These are phyloP conservation scores for Venturia nashicola DNA, from an alignment of 2,329 filamentous ascomycete genomes.

Conservation along the genomic window DNA sequence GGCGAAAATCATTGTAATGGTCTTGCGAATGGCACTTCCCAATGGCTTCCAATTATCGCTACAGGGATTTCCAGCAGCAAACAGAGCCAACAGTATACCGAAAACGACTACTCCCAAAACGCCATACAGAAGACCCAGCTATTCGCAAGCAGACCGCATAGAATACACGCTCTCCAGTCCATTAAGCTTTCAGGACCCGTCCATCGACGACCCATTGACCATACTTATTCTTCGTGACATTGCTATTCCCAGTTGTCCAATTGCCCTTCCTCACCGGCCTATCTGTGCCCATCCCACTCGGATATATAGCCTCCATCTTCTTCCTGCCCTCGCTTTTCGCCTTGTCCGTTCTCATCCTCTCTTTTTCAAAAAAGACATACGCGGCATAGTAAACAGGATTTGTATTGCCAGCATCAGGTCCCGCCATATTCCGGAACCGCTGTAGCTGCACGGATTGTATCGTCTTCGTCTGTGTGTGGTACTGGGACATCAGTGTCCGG, in stretches of 20 bases:
- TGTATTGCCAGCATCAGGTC: slow-evolving; percentile 35
- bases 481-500: slow-evolving; percentile 35
- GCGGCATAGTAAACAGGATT: slow-evolving; percentile 39
- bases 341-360: slow-evolving; percentile 34
- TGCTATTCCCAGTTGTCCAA: neutral
- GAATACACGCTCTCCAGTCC: neutral
- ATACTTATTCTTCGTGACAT: neutral
- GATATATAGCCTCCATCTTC: slow-evolving; percentile 6
- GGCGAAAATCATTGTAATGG: neutral
- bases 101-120: neutral
- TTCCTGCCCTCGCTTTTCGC: slow-evolving; percentile 2
- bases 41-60: neutral
- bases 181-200: neutral
- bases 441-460: slow-evolving; percentile 34
- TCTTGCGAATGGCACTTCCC: neutral
- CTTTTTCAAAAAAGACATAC: slow-evolving; percentile 50
- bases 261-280: neutral
- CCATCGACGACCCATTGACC: neutral
- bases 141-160: neutral
- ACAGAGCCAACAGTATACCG: neutral
- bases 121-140: neutral
- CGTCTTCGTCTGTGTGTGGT: slow-evolving; percentile 21
- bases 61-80: neutral
- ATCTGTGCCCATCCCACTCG: neutral
- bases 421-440: slow-evolving; percentile 39